Evolutionary conservation across 2,329 filamentous ascomycete genomes (phyloP), one percentile per base, ranked within the genome.

Genomic region (Verticillium nubilum): DNA sequence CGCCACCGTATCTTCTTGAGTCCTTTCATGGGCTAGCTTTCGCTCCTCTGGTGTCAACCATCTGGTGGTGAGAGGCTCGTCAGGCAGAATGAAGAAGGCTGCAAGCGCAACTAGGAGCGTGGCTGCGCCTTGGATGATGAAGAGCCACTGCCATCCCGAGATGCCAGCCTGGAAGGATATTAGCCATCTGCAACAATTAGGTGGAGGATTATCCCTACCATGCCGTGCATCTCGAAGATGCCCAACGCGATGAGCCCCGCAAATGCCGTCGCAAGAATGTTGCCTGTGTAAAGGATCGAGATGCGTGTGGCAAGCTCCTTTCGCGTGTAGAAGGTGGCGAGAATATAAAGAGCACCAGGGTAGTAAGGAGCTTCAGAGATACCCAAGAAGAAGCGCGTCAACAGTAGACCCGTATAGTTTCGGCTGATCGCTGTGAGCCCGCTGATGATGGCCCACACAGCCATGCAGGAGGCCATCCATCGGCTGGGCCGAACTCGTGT

Each of bases 1-100:
- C 0, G 66, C 69, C 4, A 70, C 68, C 0, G 67, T 71, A 29
- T 71, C 68, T 1, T 59, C 57, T 0, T 66, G 1, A 56, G 80
- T 77, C 47, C 78, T 70, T 26, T 66, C 65, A 42, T 77, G 71
- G 4, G 78, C 78, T 4, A 79, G 69, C 0, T 74, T 69, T 13
- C 77, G 73, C 58, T 78, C 73, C 17, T 73, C 68, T 0, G 61
- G 62, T 0, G 64, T 72, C 9, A 77, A 61, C 71, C 74, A 75
- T 10, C 65, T 58, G 0, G 75, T 77, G 1, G 68, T 74, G 0
- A 73, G 62, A 0, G 76, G 77, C 37, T 72, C 69, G 57, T 66
- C 63, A 13, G 65, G 65, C 0, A 67, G 54, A 33, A 65, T 28
- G 35, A 64, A 64, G 35, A 62, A 50, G 17, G 60, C 62, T 2